phyloP scores from a whole-genome alignment of 805 yeast genomes.

The Saturnispora besseyi region DNA sequence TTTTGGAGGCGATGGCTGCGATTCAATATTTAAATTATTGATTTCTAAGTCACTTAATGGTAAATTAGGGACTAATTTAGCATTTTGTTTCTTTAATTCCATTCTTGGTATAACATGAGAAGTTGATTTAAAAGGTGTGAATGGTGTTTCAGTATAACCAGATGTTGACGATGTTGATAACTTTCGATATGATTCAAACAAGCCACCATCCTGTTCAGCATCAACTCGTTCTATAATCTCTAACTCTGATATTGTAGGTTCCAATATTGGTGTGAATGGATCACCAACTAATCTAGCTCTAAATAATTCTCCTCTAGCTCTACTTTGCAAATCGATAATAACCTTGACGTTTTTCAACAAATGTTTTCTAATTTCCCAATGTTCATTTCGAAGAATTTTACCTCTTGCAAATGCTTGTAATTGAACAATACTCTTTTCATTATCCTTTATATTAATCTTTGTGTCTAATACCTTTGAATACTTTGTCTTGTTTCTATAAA shows the following conservation, averaged over 20 bases:
- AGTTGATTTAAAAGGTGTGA: slow-evolving; percentile 2
- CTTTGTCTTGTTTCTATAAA: slow-evolving; percentile 24
- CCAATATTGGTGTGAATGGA: neutral
- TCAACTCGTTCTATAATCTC: neutral
- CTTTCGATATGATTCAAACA: slow-evolving; percentile 12
- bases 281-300: neutral
- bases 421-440: slow-evolving; percentile 18
- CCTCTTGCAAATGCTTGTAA: slow-evolving; percentile 34
- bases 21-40: neutral
- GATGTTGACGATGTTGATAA: neutral
- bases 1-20: slow-evolving; percentile 1
- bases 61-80: slow-evolving; percentile 10
- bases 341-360: slow-evolving; percentile 18
- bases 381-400: slow-evolving; percentile 14
- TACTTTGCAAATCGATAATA: slow-evolving; percentile 33
- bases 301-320: slow-evolving; percentile 32
- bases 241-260: neutral
- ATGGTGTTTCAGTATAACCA: neutral
- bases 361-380: slow-evolving; percentile 14
- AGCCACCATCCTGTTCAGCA: slow-evolving; percentile 3
- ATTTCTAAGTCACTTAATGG: slow-evolving; percentile 6
- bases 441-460: slow-evolving; percentile 13
- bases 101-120: slow-evolving; percentile 9
- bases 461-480: slow-evolving; percentile 16
- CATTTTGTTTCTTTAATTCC: slow-evolving; percentile 7